Base-by-base conservation (phyloP, 768 basidiomycete species). In the Cystobasidium onofrii region DNA sequence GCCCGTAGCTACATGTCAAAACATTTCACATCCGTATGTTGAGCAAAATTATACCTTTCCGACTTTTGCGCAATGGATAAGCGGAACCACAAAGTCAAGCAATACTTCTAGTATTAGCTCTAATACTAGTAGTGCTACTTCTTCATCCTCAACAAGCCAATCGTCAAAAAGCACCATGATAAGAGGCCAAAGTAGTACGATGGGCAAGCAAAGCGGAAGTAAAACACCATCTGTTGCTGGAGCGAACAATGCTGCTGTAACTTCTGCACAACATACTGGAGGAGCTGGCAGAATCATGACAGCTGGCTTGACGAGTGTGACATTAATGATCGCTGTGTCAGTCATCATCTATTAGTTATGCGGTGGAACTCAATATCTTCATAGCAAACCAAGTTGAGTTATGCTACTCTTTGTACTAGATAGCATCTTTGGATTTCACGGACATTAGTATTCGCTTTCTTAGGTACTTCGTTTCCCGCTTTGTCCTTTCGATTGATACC, bases 1-100 rank as follows among this genome's bases (percentile, higher is more conserved):
- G 20, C 73, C 73, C 7, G 64, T 74, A 7, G 23, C 64, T 13
- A 61, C 65, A 2, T 74, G 73, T 52, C 69, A 66, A 18, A 74
- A 74, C 41, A 52, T 50, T 27, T 18, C 64, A 10, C 70, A 72
- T 33, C 70, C 70, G 9, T 72, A 72, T 34, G 31, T 36, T 41
- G 70, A 72, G 25, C 33, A 63, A 18, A 64, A 20, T n/a, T 72
- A 63, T 39, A 39, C 33, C 6, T 72, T 36, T 65, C 70, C 70
- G 18, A 64, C 54, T 13, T 72, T 72, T 34, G 12, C 65, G 7
- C 41, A 69, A 52, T 69, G 46, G 66, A 3, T 69, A 20, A 39
- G 20, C 36, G 66, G 66, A 4, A 29, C 13, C 3, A 27, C 27
- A 3, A 43, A 43, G 12, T 7, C 27, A 20, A 54, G 27, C 43